Conservation (phyloP, 1,139 yeast species). For the Taiozyma sp. region DNA sequence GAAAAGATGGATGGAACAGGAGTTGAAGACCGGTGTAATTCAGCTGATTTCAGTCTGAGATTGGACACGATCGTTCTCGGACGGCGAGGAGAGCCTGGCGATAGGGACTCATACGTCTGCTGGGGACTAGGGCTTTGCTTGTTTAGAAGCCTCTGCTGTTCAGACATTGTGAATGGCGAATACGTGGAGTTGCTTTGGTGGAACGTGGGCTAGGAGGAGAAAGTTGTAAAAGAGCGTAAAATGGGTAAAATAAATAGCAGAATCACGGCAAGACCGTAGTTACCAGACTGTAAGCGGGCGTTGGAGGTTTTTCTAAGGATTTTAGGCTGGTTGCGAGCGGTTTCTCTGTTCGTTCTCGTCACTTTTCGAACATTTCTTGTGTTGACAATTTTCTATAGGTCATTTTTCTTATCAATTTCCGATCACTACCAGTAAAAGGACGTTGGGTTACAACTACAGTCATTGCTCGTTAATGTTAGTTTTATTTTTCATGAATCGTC, state of each 20-base stretch:
- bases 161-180: not conserved
- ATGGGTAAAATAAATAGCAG: not conserved
- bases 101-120: conserved; percentile 10
- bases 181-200: not conserved
- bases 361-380: not conserved
- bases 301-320: not conserved
- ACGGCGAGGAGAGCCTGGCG: conserved; percentile 14
- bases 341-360: not conserved
- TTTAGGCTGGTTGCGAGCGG: not conserved
- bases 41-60: conserved; percentile 1
- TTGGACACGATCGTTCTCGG: conserved; percentile 18
- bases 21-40: not conserved
- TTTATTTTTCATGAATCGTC: not conserved
- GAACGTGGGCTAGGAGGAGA: not conserved
- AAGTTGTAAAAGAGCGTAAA: not conserved
- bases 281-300: not conserved
- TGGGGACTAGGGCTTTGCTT: conserved; percentile 4
- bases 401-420: not conserved
- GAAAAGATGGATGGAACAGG: conserved; percentile 11
- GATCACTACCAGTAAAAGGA: not conserved
- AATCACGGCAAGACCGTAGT: not conserved
- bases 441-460: not conserved
- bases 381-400: not conserved
- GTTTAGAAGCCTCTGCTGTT: conserved; percentile 7
- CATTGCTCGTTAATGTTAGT: not conserved